phyloP scores from a whole-genome alignment of 164 flowering plant genomes.

The Euptelea pleiosperma region DNA sequence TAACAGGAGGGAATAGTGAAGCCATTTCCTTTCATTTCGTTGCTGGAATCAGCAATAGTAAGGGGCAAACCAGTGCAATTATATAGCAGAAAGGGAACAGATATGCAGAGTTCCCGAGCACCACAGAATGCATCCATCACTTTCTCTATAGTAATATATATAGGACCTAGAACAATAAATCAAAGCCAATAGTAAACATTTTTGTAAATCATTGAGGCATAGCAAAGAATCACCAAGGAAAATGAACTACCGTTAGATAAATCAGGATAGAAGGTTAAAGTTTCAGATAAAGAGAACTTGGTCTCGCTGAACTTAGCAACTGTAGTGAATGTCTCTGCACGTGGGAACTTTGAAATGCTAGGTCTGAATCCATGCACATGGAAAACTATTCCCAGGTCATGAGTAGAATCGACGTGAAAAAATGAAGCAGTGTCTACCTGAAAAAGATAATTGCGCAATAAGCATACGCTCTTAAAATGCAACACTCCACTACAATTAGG shows the following conservation, averaged over 20 bases:
- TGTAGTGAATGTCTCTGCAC: constrained; percentile 62
- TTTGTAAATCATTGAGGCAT: neutral
- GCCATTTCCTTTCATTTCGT: constrained; percentile 38
- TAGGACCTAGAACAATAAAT: constrained; percentile 46
- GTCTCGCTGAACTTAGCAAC: constrained; percentile 69
- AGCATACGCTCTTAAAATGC: neutral
- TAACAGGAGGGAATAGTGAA: constrained; percentile 65
- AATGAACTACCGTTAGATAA: constrained; percentile 38
- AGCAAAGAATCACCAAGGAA: neutral
- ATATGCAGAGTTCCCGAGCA: constrained; percentile 73
- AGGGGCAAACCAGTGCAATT: constrained; percentile 79
- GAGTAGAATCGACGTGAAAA: constrained; percentile 77
- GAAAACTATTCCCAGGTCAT: constrained; percentile 66
- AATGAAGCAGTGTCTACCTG: constrained; percentile 68
- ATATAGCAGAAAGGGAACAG: constrained; percentile 74
- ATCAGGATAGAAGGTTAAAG: constrained; percentile 48
- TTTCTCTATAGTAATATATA: constrained; percentile 63
- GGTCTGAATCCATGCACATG: constrained; percentile 54
- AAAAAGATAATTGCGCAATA: constrained; percentile 1
- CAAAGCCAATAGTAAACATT: constrained; percentile 3
- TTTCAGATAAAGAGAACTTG: constrained; percentile 62
- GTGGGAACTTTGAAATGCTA: constrained; percentile 55
- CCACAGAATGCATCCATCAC: constrained; percentile 81
- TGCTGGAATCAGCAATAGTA: constrained; percentile 38
- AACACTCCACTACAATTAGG: neutral